Percentiles rank a stretch among this genome's conserved stretches.
These are phyloP conservation scores for Guyanaporus albipodus DNA, from an alignment of 768 basidiomycete genomes.

Conservation along the genomic window DNA sequence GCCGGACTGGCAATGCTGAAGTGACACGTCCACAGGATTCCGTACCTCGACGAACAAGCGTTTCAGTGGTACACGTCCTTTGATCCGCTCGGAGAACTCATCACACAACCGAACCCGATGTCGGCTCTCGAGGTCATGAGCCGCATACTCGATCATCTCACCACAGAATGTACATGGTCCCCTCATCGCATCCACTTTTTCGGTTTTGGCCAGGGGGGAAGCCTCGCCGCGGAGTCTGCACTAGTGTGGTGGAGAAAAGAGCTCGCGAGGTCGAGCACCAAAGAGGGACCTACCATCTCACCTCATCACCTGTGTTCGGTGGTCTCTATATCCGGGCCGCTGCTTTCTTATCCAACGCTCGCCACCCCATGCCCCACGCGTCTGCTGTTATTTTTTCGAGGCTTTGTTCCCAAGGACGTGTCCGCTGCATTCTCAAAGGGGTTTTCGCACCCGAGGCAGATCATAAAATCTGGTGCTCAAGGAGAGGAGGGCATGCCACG, in stretches of 20 bases:
- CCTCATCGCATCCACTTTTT: constrained; percentile 72
- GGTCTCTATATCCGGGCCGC: constrained; percentile 63
- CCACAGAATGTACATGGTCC: constrained; percentile 61
- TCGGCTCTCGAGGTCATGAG: constrained; percentile 55
- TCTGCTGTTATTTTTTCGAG: constrained; percentile 54
- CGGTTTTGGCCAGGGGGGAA: constrained; percentile 87
- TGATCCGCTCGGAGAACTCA: constrained; percentile 69
- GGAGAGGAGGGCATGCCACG: constrained; percentile 64
- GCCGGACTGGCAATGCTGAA: constrained; percentile 9
- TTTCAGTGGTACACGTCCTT: constrained; percentile 89
- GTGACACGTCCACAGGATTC: constrained; percentile 48
- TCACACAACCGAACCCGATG: constrained; percentile 70
- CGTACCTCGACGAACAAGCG: constrained; percentile 72
- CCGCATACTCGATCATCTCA: constrained; percentile 53
- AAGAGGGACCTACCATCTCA: constrained; percentile 7
- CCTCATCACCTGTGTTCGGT: constrained; percentile 56
- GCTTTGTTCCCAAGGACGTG: constrained; percentile 41
- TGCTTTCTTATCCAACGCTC: constrained; percentile 75
- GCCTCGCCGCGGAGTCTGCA: constrained; percentile 65
- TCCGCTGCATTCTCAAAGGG: constrained; percentile 58
- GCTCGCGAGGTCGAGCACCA: constrained; percentile 9
- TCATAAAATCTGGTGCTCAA: constrained; percentile 35
- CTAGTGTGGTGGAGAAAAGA: constrained; percentile 51
- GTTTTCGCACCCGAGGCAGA: constrained; percentile 48
- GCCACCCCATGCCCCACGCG: constrained; percentile 54